Evolutionary conservation across 164 flowering plant species (phyloP), one percentile per base, ranked within the genome.

Genomic region (Cinnamomum chago): DNA sequence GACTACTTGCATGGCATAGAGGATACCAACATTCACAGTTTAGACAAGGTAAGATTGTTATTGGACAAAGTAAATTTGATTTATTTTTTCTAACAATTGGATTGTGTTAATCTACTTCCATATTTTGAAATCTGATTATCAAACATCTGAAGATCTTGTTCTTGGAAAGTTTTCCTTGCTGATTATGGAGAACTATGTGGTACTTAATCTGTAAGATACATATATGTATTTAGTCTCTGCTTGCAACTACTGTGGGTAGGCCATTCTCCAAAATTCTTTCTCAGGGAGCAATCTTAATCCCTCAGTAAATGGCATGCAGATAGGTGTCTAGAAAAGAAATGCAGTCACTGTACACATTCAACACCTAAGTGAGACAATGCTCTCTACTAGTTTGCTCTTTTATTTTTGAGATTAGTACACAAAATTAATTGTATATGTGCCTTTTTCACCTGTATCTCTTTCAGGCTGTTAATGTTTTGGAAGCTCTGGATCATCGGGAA

Each of bases 1-100:
- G 97, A 86, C 25, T 95, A 88, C 84, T 80, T 95, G 88, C 97
- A 93, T 76, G 98, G 95, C 9, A 95, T 95, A 52, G 85, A 82
- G 76, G 97, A 90, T 76, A 76, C 65, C 35, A 81, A 79, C 18
- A 71, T 84, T 70, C 98, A 93, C 62, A 76, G 55, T 28, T 77
- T 75, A 52, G 85, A 85, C 66, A 75, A 78, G 93, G 98, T 90
- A 82, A 82, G 79, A 79, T 70, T 30, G 22, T 13, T 10, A 5
- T 40, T 33, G n/a, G 68, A 51, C 55, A 14, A 58, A 28, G 15
- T 68, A 18, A 67, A 67, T 65, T 65, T n/a, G 5, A 30, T 67
- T 52, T 55, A 15, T 20, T 20, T 5, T 55, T 52, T 50, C 33
- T 30, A 30, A 64, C 25, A 67, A 55, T 13, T 55, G n/a, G 20